Evolutionary conservation across 1,284 basidiomycete genomes (phyloP).

Genomic region (Polyporus tsugae): DNA sequence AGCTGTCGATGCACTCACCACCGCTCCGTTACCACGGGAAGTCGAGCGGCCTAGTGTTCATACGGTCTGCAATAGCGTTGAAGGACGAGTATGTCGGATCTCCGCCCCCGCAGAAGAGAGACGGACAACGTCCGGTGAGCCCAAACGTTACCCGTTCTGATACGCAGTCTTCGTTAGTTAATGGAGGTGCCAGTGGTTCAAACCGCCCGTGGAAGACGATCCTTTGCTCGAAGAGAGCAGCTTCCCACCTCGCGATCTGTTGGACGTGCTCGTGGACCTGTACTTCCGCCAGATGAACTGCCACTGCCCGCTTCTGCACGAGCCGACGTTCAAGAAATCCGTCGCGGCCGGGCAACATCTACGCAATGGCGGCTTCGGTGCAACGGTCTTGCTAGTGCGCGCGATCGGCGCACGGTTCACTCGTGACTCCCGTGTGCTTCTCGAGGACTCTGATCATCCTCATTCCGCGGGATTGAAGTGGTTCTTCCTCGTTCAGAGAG

Average conservation of each 20-base stretch:
- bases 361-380: constrained; percentile 67
- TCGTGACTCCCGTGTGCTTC: constrained; percentile 70
- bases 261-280: constrained; percentile 65
- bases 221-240: constrained; percentile 32
- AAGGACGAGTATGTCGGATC: constrained; percentile 40
- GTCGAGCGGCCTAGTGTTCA: constrained; percentile 57
- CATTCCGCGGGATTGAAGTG: constrained; percentile 81
- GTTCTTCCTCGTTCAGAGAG: constrained; percentile 66
- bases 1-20: constrained; percentile 36
- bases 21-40: constrained; percentile 57
- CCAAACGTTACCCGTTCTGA: neutral
- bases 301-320: constrained; percentile 79
- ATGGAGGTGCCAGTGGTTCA: neutral
- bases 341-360: constrained; percentile 63
- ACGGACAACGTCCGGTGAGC: constrained; percentile 26
- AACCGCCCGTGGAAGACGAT: neutral
- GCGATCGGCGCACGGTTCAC: constrained; percentile 76
- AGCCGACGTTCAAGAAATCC: constrained; percentile 72
- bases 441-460: constrained; percentile 48
- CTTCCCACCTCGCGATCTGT: constrained; percentile 72
- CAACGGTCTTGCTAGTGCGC: constrained; percentile 78
- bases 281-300: constrained; percentile 74
- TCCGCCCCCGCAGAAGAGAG: neutral
- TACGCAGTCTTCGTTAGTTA: neutral
- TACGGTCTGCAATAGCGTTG: constrained; percentile 55